Conservation (phyloP, 306 rosid genomes). For the Hylodesmum podocarpum region DNA sequence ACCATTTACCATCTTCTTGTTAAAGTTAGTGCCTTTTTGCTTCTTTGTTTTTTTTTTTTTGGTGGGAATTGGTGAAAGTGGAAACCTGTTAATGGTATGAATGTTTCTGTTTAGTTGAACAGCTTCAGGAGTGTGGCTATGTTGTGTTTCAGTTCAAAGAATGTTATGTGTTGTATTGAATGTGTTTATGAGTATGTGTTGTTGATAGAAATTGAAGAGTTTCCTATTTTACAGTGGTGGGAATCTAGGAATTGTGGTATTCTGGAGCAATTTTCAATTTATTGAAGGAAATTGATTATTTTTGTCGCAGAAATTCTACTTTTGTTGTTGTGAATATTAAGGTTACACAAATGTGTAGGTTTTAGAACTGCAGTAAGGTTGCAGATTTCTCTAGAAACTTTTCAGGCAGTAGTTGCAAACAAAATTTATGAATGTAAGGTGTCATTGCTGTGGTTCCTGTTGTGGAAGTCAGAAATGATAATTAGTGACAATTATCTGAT, state of each 20-base stretch:
- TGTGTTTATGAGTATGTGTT: background rate
- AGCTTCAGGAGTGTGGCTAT: background rate
- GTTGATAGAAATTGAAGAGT: background rate
- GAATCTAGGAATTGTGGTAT: background rate
- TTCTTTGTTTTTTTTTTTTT: background rate
- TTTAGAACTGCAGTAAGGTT: background rate
- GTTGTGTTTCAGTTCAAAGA: background rate
- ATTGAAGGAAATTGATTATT: background rate
- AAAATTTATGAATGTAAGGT: background rate
- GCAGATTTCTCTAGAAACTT: background rate
- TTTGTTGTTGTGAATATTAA: background rate
- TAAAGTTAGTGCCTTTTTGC: slow-evolving; percentile 9
- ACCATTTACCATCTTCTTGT: slow-evolving; percentile 15
- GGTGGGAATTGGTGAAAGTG: background rate
- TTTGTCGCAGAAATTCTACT: background rate
- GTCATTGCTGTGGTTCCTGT: background rate
- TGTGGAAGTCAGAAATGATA: background rate
- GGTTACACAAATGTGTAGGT: background rate
- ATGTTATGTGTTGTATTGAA: background rate
- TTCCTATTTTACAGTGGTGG: background rate
- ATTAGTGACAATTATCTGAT: background rate
- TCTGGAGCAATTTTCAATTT: background rate
- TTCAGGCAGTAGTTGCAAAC: background rate
- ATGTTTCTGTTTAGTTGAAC: background rate
- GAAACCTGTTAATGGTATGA: background rate